Evolutionary conservation across 768 basidiomycete genomes (phyloP).

Genomic region (Vararia minispora): DNA sequence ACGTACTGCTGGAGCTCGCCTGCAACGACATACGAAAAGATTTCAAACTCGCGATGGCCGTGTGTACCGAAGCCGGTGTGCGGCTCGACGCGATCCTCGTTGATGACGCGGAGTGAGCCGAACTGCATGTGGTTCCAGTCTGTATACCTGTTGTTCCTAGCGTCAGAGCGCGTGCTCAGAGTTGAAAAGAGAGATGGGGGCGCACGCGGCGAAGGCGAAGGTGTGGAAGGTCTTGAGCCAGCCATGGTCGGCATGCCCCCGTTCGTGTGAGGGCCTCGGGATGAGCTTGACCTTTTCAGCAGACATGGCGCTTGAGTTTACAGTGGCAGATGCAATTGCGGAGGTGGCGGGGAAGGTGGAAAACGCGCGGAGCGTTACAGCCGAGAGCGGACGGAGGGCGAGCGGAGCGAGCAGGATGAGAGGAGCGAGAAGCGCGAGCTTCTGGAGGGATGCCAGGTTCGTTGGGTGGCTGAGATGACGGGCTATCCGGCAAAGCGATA

Average conservation of each 20-base stretch:
- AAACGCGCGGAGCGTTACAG: no score
- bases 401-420: no score
- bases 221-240: conserved; percentile 58
- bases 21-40: conserved; percentile 77
- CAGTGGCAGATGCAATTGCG: no score
- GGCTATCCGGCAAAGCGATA: no score
- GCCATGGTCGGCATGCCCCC: conserved; percentile 39
- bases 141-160: conserved; percentile 61
- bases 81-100: conserved; percentile 79
- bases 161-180: no score
- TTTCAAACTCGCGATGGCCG: conserved; percentile 78
- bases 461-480: no score
- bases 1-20: conserved; percentile 77
- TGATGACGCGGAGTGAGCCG: conserved; percentile 78
- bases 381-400: no score
- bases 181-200: background rate
- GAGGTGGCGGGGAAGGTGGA: no score
- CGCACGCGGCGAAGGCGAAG: conserved; percentile 62
- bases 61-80: conserved; percentile 79
- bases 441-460: no score
- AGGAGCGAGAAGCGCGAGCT: no score
- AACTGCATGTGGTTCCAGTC: conserved; percentile 45
- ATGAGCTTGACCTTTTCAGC: conserved; percentile 18
- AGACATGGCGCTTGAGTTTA: no score
- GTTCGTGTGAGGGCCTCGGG: conserved; percentile 27